Evolutionary conservation across 2,329 filamentous ascomycete genomes (phyloP).

Genomic region (Drechslerella coelobrocha): DNA sequence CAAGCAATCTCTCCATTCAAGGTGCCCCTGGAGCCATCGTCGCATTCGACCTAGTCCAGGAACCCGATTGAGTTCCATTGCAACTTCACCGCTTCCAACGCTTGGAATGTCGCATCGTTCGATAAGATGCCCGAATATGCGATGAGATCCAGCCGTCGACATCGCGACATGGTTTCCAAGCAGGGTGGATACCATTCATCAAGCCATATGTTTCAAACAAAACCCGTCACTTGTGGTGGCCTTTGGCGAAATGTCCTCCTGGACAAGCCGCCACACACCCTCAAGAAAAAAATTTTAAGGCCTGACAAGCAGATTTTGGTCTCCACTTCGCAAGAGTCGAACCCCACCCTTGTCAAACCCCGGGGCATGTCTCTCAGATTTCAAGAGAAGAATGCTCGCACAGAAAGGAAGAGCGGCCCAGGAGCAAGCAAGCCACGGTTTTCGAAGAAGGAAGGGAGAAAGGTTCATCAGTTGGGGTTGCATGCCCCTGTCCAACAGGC

Average conservation of each 20-base stretch:
- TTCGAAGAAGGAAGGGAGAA: not conserved
- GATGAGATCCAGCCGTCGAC: too few relatives aligned
- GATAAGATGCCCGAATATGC: not conserved
- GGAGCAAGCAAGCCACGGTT: constrained; percentile 40
- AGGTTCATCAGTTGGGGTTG: not conserved
- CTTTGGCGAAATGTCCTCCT: not conserved
- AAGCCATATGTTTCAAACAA: not conserved
- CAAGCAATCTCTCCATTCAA: constrained; percentile 17
- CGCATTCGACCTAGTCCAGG: constrained; percentile 40
- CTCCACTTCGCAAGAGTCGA: not conserved
- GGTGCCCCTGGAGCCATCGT: constrained; percentile 37
- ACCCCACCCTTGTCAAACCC: not conserved
- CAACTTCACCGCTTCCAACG: not conserved
- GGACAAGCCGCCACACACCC: not conserved
- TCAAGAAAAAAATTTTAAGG: not conserved
- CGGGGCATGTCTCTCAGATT: not conserved
- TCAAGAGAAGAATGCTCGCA: not conserved
- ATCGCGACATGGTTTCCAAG: not conserved
- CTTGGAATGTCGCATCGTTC: not conserved
- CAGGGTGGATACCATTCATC: not conserved
- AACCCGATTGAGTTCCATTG: constrained; percentile 12
- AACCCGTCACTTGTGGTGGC: not conserved
- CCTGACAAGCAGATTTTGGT: not conserved
- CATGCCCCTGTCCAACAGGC: constrained; percentile 46
- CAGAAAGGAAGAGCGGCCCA: not conserved